Base-by-base conservation (phyloP, 306 rosid genomes). In the Alnus glutinosa region DNA sequence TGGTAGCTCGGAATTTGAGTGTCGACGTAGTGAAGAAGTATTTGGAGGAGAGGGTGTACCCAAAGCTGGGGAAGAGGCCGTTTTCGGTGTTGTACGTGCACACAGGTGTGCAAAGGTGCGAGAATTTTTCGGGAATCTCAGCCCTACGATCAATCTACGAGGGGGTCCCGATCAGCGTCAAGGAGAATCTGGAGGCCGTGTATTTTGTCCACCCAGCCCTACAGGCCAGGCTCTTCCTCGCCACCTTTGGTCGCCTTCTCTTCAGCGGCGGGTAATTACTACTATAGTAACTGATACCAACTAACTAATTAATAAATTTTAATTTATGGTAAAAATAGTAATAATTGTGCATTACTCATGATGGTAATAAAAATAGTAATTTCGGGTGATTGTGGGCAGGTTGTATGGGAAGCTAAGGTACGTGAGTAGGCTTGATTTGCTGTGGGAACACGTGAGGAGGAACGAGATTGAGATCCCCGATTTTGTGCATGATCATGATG, bases 41-140 rank as follows among this genome's bases (percentile, higher is more conserved):
- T 81, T 61, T 95, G 82, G 92, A 92, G 85, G 91, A 90, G 87
- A 89, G 79, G 81, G 52, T 95, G 23, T 95, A 90, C 48, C 98
- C 92, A 13, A 81, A 87, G 66, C 51, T 95, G 1, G 90, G 77
- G 83, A 87, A 84, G 80, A 89, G 73, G 82, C 86, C 87, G 3
- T 95, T 95, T 54, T 68, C 91, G 55, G 89, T 95, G 82, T 10
- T 95, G 68, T 92, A 95, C 82, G 83, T 95, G 12, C 98, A 95
- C 76, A 95, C 89, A 63, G 94, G 88, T 32, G 98, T 93, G 39
- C 92, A 90, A 64, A 79, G 96, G 81, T 77, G 80, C 83, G 96
- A 91, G 85, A 95, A 95, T 85, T 91, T 95, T 7, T 92, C 97
- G 10, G 98, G 98, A 76, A 92, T 92, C 49, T 91, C 98, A 1